A percentile compares a stretch with the other conserved stretches of the same genome.
These are phyloP conservation scores for Galeopsis tetrahit DNA, from an alignment of 257 asterid genomes.

Conservation along the genomic window DNA sequence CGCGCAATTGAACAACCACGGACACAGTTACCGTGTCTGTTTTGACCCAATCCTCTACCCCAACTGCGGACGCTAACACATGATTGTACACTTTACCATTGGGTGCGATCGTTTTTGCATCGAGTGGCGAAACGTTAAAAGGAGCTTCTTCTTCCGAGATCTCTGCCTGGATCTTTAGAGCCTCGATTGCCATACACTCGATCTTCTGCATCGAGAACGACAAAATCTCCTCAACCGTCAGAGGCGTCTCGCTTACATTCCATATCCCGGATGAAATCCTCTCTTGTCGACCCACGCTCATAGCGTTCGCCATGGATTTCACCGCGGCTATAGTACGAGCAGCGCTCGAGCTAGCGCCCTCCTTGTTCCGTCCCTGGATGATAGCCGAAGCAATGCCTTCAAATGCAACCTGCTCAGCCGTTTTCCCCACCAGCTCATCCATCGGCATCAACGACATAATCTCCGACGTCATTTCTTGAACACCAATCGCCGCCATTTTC, in stretches of 20 bases:
- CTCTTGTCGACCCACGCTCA: conserved; percentile 64
- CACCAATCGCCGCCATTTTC: conserved; percentile 70
- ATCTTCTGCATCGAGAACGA: conserved; percentile 78
- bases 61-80: conserved; percentile 58
- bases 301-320: conserved; percentile 70
- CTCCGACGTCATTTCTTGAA: conserved; percentile 63
- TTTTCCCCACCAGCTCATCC: conserved; percentile 82
- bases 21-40: conserved; percentile 41
- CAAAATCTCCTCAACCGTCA: conserved; percentile 59
- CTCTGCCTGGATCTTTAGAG: conserved; percentile 74
- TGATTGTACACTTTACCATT: conserved; percentile 35
- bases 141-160: conserved; percentile 77
- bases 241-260: conserved; percentile 68
- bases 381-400: conserved; percentile 94
- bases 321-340: conserved; percentile 71
- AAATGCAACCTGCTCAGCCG: conserved; percentile 93
- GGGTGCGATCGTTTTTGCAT: conserved; percentile 34
- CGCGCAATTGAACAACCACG: conserved; percentile 72
- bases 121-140: conserved; percentile 71
- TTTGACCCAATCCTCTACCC: conserved; percentile 66
- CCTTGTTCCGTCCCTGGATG: conserved; percentile 75
- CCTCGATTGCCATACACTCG: conserved; percentile 75
- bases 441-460: conserved; percentile 68
- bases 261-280: conserved; percentile 77
- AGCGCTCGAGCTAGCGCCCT: conserved; percentile 87